A percentile compares a stretch with the other conserved stretches of the same genome.
These are phyloP conservation scores for Pseudopyricularia javanii DNA, from an alignment of 2,329 filamentous ascomycete genomes.

Conservation along the genomic window DNA sequence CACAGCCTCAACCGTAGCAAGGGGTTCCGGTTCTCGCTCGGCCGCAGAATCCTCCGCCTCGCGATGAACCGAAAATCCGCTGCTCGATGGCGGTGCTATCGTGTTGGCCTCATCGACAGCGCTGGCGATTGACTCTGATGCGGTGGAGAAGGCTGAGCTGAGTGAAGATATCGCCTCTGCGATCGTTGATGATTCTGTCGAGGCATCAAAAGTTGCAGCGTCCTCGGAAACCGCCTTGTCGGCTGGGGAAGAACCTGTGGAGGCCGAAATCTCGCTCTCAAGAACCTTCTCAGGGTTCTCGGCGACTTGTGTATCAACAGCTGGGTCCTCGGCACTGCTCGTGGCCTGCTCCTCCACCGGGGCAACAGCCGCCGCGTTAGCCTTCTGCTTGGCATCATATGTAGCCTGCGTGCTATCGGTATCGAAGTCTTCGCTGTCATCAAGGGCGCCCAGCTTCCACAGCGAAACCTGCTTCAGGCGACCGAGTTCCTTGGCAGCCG, in stretches of 20 bases:
- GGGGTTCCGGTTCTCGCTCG: conserved; percentile 7
- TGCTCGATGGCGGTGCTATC: background rate
- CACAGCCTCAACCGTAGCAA: conserved; percentile 7
- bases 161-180: background rate
- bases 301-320: conserved; percentile 6
- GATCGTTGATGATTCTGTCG: background rate
- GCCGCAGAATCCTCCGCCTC: background rate
- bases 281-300: conserved; percentile 1
- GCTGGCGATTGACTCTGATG: conserved; percentile 4
- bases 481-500: conserved; percentile 67
- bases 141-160: background rate
- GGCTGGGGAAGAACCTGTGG: background rate
- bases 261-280: background rate
- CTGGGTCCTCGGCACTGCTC: background rate
- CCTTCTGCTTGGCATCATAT: conserved; percentile 26
- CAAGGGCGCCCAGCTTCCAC: conserved; percentile 70
- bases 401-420: conserved; percentile 49
- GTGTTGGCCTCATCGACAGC: conserved; percentile 4
- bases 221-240: background rate
- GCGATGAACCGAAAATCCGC: background rate
- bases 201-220: background rate
- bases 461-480: conserved; percentile 71
- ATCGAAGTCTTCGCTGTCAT: conserved; percentile 69
- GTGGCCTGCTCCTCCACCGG: background rate
- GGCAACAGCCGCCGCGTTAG: background rate